A percentile compares a stretch with the other conserved stretches of the same genome.
Evolutionary conservation across 116 monocot species (phyloP).

Genomic region (Cymodocea nodosa): DNA sequence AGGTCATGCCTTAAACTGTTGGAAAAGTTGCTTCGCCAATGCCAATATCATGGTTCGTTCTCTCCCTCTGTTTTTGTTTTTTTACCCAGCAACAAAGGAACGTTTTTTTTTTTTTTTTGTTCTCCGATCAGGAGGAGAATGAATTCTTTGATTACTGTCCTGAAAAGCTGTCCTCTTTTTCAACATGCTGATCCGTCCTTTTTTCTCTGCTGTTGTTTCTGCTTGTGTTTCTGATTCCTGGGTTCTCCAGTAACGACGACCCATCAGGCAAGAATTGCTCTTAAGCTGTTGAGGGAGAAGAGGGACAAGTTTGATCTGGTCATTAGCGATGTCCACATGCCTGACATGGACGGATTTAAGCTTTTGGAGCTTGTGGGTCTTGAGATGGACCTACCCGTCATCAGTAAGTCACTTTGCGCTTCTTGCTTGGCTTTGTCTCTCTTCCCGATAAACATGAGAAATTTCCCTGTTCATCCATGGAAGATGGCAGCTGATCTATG

Average conservation of each 20-base stretch:
- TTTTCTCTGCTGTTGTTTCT: background rate
- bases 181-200: background rate
- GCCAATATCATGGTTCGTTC: conserved; percentile 81
- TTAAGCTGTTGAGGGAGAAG: conserved; percentile 84
- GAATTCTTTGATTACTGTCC: background rate
- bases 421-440: background rate
- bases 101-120: background rate
- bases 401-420: conserved; percentile 34
- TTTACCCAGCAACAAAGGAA: no score
- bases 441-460: no score
- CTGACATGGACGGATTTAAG: conserved; percentile 98
- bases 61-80: background rate
- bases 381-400: conserved; percentile 97
- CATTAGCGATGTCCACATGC: conserved; percentile 97
- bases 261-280: conserved; percentile 60
- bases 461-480: no score
- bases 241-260: conserved; percentile 69
- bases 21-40: conserved; percentile 56
- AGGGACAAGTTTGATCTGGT: conserved; percentile 90
- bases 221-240: no score
- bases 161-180: no score
- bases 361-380: conserved; percentile 90
- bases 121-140: no score
- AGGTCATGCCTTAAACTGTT: conserved; percentile 68
- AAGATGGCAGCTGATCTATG: no score